These are phyloP conservation scores for Serendipita vermifera DNA, from an alignment of 768 basidiomycete genomes.

Conservation along the genomic window DNA sequence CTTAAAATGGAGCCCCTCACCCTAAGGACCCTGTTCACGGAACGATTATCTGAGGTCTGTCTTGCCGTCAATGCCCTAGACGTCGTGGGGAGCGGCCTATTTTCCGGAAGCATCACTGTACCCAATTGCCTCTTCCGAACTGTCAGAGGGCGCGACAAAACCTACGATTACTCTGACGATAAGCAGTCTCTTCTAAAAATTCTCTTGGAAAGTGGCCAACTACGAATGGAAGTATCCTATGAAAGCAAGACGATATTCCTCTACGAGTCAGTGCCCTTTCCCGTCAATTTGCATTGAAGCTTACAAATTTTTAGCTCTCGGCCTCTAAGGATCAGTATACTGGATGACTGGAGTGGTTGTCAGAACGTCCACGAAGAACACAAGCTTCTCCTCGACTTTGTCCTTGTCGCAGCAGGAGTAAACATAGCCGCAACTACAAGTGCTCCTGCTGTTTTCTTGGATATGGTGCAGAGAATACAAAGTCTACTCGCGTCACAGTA, in stretches of 20 bases:
- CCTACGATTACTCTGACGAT: conserved; percentile 20
- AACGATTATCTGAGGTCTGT: conserved; percentile 47
- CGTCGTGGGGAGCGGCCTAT: conserved; percentile 49
- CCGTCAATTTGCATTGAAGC: conserved; percentile 18
- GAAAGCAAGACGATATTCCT: conserved; percentile 62
- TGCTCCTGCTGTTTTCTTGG: conserved; percentile 64
- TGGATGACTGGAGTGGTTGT: conserved; percentile 63
- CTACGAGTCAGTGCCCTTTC: conserved; percentile 41
- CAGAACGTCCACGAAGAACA: conserved; percentile 31
- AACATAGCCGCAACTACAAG: conserved; percentile 54
- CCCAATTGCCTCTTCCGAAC: conserved; percentile 68
- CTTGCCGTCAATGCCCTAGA: conserved; percentile 42
- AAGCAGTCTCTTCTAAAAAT: conserved; percentile 49
- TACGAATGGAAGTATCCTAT: conserved; percentile 56
- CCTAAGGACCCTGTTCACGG: conserved; percentile 53
- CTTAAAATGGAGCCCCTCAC: conserved; percentile 52
- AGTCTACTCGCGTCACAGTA: conserved; percentile 59
- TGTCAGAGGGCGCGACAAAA: conserved; percentile 37
- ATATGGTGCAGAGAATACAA: conserved; percentile 61
- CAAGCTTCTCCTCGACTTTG: conserved; percentile 62
- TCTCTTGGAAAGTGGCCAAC: conserved; percentile 56
- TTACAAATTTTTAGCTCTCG: conserved; percentile 41
- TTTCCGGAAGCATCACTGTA: conserved; percentile 50
- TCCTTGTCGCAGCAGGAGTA: conserved; percentile 55
- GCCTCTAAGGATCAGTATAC: conserved; percentile 58